Evolutionary conservation across 345 rosid species (phyloP), one percentile per base, ranked within the genome.

Genomic region (Bruguiera sexangula): DNA sequence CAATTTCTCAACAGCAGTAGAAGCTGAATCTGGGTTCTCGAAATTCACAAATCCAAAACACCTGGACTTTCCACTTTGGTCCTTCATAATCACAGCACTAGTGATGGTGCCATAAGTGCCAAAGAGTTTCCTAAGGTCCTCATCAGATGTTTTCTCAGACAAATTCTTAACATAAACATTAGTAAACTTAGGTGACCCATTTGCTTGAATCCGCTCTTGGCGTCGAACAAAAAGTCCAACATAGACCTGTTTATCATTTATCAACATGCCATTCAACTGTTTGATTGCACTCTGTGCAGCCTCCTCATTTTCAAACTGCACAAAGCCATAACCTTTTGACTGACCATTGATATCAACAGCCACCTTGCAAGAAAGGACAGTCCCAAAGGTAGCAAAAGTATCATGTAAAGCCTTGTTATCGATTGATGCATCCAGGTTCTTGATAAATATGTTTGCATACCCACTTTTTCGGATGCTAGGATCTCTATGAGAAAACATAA

Each of bases 31-130:
- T n/a, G 88, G 76, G 50, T n/a, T 81, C 73, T 83, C 79, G 6
- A 83, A 89, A 69, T 86, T 88, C n/a, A 89, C 91, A 75, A 89
- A 89, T 53, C 91, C 96, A 19, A 89, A 89, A 66, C 89, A 78
- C 75, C 84, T 87, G 34, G 93, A 86, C 65, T 65, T 82, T n/a
- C 93, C 96, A 72, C 64, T 76, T 60, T 73, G 72, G 55, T 87
- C 93, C 74, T 69, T 88, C 87, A 85, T 80, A 71, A 89, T 80
- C 66, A 85, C 68, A 11, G 87, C 87, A 69, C 91, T 86, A 24
- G 90, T 86, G 20, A 89, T 83, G 30, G 76, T 76, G 30, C 96
- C 92, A 71, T 67, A 85, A 31, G 60, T 46, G 36, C 81, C 81
- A 76, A 89, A 89, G 55, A 79, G 24, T 68, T 81, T 86, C 89